phyloP scores from a whole-genome alignment of 352 stramenopile species.

The Phytophthora cactorum region DNA sequence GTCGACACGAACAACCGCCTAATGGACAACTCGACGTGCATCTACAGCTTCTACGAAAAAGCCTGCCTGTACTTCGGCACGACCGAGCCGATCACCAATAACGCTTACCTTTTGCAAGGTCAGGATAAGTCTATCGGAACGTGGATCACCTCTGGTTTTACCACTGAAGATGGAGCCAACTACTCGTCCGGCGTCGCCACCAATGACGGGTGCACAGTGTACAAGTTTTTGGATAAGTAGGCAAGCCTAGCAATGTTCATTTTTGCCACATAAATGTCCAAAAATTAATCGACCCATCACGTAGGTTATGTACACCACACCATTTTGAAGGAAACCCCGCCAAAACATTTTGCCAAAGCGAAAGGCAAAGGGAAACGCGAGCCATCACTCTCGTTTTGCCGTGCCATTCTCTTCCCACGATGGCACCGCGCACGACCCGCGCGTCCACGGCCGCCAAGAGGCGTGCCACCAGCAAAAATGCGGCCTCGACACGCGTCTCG shows the following conservation, averaged over 20 bases:
- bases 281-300: too few relatives aligned
- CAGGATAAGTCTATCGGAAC: constrained; percentile 59
- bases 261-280: background rate
- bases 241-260: background rate
- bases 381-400: constrained; percentile 8
- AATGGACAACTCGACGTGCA: constrained; percentile 47
- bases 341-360: constrained; percentile 7
- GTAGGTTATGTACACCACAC: constrained; percentile 2
- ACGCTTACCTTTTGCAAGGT: constrained; percentile 59
- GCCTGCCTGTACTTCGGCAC: constrained; percentile 48
- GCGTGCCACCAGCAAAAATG: background rate
- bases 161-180: constrained; percentile 45
- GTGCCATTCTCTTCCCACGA: constrained; percentile 5
- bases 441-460: background rate
- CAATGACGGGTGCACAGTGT: constrained; percentile 36
- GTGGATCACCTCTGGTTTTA: constrained; percentile 63
- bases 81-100: constrained; percentile 42
- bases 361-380: constrained; percentile 7
- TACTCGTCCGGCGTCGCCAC: constrained; percentile 47
- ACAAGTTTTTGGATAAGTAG: constrained; percentile 36
- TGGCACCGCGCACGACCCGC: constrained; percentile 31
- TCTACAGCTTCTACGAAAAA: constrained; percentile 60
- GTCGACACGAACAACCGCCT: constrained; percentile 65
- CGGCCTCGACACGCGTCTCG: background rate
- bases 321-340: constrained; percentile 6